Evolutionary conservation across 148 eudicot genomes (phyloP), one percentile per base, ranked within the genome.

Genomic region (Nepenthes gracilis): DNA sequence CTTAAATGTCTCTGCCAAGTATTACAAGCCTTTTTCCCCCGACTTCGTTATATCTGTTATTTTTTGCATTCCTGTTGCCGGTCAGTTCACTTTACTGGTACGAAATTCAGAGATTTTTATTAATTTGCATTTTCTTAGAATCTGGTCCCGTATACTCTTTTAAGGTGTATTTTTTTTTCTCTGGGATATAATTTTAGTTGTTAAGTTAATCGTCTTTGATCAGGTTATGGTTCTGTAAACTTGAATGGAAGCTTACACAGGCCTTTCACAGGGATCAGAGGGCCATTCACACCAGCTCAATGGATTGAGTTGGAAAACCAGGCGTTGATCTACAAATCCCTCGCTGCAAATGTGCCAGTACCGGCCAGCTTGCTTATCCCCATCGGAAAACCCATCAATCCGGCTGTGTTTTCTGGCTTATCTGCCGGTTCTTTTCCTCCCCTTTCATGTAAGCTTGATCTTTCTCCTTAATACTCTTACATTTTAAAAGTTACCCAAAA

Each of bases 261-360:
- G 58, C 67, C 84, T 40, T 64, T 79, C 68, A 55, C 78, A 54
- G 83, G 84, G 37, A 66, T 76, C 36, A 78, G 66, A 74, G 89
- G 95, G 57, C 78, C 90, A 64, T 87, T 91, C 58, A 81, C 90
- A 43, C 87, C 93, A 60, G 85, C 96, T 9, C 97, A 91, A 61
- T 87, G 96, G 92, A 74, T 77, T 61, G 97, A 91, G 77, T 73
- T 91, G 62, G 92, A 91, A 71, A 87, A 83, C 66, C 97, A 91
- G 70, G 96, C 97, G 34, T 74, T 87, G 76, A 85, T 87, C 57
- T 91, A 85, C 68, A 91, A 91, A 73, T 81, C 85, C 78, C 12
- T 91, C 13, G 77, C 77, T 62, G 87, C 96, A 1, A 85, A 83
- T 75, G 81, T 85, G 51, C 90, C 96, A 53, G 80, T 91, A 64